Evolutionary conservation across 257 asterid species (phyloP), one percentile per base, ranked within the genome.

Genomic region (Nicotiana benthamiana): DNA sequence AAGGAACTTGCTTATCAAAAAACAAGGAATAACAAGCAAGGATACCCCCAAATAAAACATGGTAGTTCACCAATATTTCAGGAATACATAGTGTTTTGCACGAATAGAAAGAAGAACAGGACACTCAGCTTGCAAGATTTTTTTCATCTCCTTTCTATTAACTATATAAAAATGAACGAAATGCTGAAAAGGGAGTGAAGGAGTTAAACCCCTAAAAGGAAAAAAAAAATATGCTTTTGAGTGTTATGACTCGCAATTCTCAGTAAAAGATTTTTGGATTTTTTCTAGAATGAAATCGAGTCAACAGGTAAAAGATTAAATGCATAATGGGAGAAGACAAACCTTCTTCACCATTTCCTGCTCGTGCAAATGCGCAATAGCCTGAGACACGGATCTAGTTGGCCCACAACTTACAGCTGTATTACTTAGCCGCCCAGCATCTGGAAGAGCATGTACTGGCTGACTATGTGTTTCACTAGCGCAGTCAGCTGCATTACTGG

Each of bases 341-440:
- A 86, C 90, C 89, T 82, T 85, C 93, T 89, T 89, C 56, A 30
- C 84, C 51, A 77, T 88, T 36, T 81, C 86, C 80, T 43, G 82
- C 70, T 83, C 87, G 40, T 62, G 51, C 46, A 89, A 70, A 70
- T 28, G 79, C 27, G 32, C 83, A 53, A 80, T 79, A 75, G 89
- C 81, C 75, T 72, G 89, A 77, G 88, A 17, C 18, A 48, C 84
- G 40, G 83, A 79, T 79, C 85, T 92, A 84, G 82, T 86, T 6
- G 70, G 46, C 64, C 84, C 65, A 79, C 65, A 28, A 81, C 81
- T 83, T 78, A 63, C 86, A 75, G 94, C 63, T 76, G 86, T 84
- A 83, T 77, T 88, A 48, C 53, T 85, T 56, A 79, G 75, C 78
- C 30, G 82, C 82, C 86, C 81, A 9, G 82, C 80, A 86, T 87